These are phyloP conservation scores for Pythium plurisporium DNA, from an alignment of 352 stramenopile genomes.

Conservation along the genomic window DNA sequence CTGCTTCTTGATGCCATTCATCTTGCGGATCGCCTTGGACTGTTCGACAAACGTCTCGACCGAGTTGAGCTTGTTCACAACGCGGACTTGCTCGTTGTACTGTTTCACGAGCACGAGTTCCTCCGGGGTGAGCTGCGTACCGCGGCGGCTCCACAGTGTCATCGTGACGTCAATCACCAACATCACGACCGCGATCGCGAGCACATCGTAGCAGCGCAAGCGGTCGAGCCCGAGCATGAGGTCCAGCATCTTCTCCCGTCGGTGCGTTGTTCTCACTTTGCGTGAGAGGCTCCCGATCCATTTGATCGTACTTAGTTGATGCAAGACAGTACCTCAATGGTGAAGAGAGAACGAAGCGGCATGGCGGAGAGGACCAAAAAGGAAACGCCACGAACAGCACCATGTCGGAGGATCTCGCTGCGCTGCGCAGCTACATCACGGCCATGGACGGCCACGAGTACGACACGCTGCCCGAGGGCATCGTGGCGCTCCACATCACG, in stretches of 20 bases:
- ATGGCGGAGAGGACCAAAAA: not conserved
- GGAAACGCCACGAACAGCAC: not conserved
- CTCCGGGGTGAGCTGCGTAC: constrained; percentile 43
- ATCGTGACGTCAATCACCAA: constrained; percentile 46
- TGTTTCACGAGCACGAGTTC: constrained; percentile 53
- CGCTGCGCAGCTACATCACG: constrained; percentile 74
- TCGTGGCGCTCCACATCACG: constrained; percentile 95
- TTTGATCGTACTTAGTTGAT: constrained; percentile 16
- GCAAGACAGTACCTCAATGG: not conserved
- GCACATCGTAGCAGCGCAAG: constrained; percentile 68
- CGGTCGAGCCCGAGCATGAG: constrained; percentile 37
- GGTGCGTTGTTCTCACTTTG: not conserved
- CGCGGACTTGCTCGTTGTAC: constrained; percentile 75
- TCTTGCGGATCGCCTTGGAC: constrained; percentile 79
- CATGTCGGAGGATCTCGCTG: constrained; percentile 73
- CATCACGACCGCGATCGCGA: constrained; percentile 58
- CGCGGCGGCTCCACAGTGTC: constrained; percentile 47
- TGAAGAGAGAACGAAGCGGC: constrained; percentile 5
- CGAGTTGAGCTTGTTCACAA: constrained; percentile 82
- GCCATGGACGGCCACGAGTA: constrained; percentile 87
- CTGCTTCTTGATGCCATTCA: constrained; percentile 84
- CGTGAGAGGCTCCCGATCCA: not conserved
- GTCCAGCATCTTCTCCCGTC: constrained; percentile 9
- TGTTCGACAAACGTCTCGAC: constrained; percentile 88
- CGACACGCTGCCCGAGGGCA: constrained; percentile 74